These are phyloP conservation scores for Fusarium sp. DNA, from an alignment of 2,329 filamentous ascomycete genomes.

Conservation along the genomic window DNA sequence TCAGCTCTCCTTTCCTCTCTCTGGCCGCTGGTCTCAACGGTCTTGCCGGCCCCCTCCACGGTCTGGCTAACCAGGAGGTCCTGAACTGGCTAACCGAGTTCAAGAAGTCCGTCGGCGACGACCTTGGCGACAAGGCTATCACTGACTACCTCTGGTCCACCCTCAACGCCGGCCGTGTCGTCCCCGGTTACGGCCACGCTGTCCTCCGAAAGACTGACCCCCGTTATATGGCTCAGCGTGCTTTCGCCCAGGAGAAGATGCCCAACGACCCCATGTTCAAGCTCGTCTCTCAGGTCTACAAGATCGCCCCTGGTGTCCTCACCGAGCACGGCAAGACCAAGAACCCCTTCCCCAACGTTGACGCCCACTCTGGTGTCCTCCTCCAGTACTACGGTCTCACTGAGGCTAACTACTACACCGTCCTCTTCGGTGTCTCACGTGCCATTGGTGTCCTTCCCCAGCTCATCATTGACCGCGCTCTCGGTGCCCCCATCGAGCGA, in stretches of 20 bases:
- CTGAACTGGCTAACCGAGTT: conserved; percentile 99
- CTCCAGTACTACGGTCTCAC: conserved; percentile 99
- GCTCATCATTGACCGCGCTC: conserved; percentile 98
- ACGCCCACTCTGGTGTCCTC: conserved; percentile 98
- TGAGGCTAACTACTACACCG: conserved; percentile 99
- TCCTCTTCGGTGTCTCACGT: conserved; percentile 98
- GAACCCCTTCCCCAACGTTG: conserved; percentile 99
- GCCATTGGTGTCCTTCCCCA: conserved; percentile 98
- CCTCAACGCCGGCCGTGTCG: conserved; percentile 93
- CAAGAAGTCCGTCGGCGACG: conserved; percentile 94
- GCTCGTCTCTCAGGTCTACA: conserved; percentile 99
- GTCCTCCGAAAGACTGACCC: conserved; percentile 99
- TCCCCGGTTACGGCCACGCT: conserved; percentile 98
- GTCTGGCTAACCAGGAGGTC: conserved; percentile 99
- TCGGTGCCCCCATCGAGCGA: conserved; percentile 96
- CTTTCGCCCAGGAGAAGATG: conserved; percentile 93
- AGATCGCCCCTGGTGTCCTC: conserved; percentile 97
- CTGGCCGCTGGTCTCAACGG: conserved; percentile 97
- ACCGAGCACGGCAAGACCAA: conserved; percentile 99
- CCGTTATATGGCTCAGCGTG: conserved; percentile 97
- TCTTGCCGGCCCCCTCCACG: conserved; percentile 97
- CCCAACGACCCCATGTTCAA: conserved; percentile 99
- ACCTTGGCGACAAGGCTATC: conserved; percentile 96
- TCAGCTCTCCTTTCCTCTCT: conserved; percentile 98
- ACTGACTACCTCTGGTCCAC: conserved; percentile 99